These are phyloP conservation scores for Aphanocladium album DNA, from an alignment of 2,329 filamentous ascomycete species.

Conservation along the genomic window DNA sequence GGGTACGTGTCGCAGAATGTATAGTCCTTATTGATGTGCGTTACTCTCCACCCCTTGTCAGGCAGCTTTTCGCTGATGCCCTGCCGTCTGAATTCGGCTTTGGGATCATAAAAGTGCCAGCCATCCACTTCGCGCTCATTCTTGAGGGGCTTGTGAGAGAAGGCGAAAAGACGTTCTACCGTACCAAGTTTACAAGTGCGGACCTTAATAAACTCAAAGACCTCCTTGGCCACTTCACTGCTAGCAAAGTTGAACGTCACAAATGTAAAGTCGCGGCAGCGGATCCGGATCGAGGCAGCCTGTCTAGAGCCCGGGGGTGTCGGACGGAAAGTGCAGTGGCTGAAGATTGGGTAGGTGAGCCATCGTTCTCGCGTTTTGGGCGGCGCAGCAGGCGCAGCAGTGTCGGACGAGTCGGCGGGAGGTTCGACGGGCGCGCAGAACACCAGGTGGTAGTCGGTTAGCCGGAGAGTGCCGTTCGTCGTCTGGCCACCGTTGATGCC, in stretches of 20 bases:
- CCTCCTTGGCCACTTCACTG: slow-evolving; percentile 70
- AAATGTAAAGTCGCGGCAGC: slow-evolving; percentile 90
- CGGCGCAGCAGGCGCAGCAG: slow-evolving; percentile 20
- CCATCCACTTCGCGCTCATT: slow-evolving; percentile 71
- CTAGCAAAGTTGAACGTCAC: slow-evolving; percentile 83
- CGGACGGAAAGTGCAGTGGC: slow-evolving; percentile 71
- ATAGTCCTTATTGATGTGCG: slow-evolving; percentile 85
- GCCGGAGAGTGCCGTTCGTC: slow-evolving; percentile 52
- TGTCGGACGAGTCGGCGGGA: slow-evolving; percentile 21
- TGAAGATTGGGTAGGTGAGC: slow-evolving; percentile 93
- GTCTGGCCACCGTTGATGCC: slow-evolving; percentile 55
- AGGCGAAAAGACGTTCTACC: slow-evolving; percentile 88
- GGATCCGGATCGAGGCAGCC: slow-evolving; percentile 76
- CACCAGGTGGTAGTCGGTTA: slow-evolving; percentile 59
- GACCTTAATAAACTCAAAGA: slow-evolving; percentile 78
- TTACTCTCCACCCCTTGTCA: slow-evolving; percentile 82
- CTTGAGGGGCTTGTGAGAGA: slow-evolving; percentile 71
- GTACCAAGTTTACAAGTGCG: slow-evolving; percentile 77
- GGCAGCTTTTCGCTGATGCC: slow-evolving; percentile 78
- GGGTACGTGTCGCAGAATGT: slow-evolving; percentile 91
- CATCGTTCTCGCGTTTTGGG: slow-evolving; percentile 63
- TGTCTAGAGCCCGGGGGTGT: slow-evolving; percentile 64
- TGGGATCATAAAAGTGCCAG: slow-evolving; percentile 80
- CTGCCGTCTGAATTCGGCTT: slow-evolving; percentile 79
- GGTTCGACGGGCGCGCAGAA: slow-evolving; percentile 41